Evolutionary conservation across 768 basidiomycete genomes (phyloP).

Genomic region (Pluteus cervinus): DNA sequence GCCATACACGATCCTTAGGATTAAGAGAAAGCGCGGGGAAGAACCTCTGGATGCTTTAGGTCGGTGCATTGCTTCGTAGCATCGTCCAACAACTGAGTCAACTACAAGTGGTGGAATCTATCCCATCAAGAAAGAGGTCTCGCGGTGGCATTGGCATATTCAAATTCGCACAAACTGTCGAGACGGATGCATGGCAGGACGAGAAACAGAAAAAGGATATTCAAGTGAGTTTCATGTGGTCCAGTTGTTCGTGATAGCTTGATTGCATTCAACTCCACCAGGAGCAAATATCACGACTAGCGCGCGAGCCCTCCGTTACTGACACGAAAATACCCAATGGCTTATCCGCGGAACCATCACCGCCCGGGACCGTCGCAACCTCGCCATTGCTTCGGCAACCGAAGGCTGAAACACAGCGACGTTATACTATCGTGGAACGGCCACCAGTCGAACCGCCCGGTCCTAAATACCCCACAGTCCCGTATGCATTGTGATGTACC

Average conservation of each 20-base stretch:
- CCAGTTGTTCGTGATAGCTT: neutral
- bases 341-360: too few relatives aligned
- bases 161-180: slow-evolving; percentile 78
- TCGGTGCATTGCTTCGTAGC: slow-evolving; percentile 22
- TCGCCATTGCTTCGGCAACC: slow-evolving; percentile 15
- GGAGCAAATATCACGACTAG: slow-evolving; percentile 54
- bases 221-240: slow-evolving; percentile 35
- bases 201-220: slow-evolving; percentile 49
- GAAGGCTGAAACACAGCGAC: slow-evolving; percentile 32
- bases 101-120: slow-evolving; percentile 55
- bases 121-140: slow-evolving; percentile 55
- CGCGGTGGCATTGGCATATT: slow-evolving; percentile 57
- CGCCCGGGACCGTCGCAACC: slow-evolving; percentile 10
- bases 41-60: slow-evolving; percentile 80
- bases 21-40: slow-evolving; percentile 78
- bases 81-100: slow-evolving; percentile 10
- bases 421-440: slow-evolving; percentile 46
- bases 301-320: slow-evolving; percentile 28
- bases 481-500: slow-evolving; percentile 27
- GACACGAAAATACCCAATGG: slow-evolving; percentile 8
- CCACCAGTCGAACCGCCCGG: slow-evolving; percentile 12
- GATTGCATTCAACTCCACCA: slow-evolving; percentile 15
- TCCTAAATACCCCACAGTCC: slow-evolving; percentile 29
- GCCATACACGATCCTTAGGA: slow-evolving; percentile 68
- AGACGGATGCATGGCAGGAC: slow-evolving; percentile 63